A percentile compares a stretch with the other conserved stretches of the same genome.
Evolutionary conservation across 2,329 filamentous ascomycete species (phyloP).

Genomic region (Sclerotinia minor): DNA sequence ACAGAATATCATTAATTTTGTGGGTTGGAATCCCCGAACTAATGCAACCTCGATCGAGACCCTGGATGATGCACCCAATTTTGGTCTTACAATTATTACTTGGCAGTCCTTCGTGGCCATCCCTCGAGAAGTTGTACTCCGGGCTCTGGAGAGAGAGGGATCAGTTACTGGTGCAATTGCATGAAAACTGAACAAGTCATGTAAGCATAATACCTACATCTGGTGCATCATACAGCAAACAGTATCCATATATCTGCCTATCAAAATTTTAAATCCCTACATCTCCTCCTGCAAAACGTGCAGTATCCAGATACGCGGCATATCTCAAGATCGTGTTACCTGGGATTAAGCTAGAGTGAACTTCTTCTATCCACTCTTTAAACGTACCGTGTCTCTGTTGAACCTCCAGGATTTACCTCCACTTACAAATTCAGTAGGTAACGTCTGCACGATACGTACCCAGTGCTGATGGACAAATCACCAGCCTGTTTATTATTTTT

Average conservation of each 20-base stretch:
- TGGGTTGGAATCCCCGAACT: neutral
- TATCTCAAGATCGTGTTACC: constrained; percentile 21
- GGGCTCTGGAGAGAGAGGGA: constrained; percentile 1
- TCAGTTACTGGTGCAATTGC: constrained; percentile 12
- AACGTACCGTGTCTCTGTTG: constrained; percentile 4
- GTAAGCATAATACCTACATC: constrained; percentile 21
- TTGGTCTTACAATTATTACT: constrained; percentile 12
- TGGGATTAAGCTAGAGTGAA: neutral
- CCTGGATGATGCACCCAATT: constrained; percentile 15
- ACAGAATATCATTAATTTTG: neutral
- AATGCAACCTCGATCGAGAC: constrained; percentile 20
- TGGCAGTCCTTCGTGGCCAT: constrained; percentile 24
- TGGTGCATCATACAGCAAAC: constrained; percentile 20
- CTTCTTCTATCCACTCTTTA: constrained; percentile 10
- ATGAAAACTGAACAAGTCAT: constrained; percentile 14
- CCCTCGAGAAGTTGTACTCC: constrained; percentile 6
- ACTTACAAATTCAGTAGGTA: neutral
- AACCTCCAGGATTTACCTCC: constrained; percentile 6
- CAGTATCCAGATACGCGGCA: constrained; percentile 27
- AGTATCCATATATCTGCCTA: constrained; percentile 11
- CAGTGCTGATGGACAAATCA: constrained; percentile 15
- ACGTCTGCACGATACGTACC: constrained; percentile 2
- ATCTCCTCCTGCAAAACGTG: constrained; percentile 20
- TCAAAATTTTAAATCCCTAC: constrained; percentile 2
- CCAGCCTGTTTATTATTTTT: constrained; percentile 2